Conservation (phyloP, 129 eudicot genomes). For the Chrysanthemum lavandulifolium region DNA sequence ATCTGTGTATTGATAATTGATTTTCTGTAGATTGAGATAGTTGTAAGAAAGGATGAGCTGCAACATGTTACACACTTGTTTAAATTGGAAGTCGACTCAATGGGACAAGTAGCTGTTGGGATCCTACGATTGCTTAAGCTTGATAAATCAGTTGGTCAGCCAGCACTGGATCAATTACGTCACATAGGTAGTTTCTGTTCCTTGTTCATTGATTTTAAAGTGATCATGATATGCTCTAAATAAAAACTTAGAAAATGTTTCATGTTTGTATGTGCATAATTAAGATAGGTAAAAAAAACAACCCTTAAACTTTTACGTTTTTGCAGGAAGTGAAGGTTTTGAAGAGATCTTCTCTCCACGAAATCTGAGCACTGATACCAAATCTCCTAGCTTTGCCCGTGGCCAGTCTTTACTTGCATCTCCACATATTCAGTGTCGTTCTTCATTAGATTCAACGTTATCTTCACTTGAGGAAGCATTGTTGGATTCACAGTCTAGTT, state of each 20-base stretch:
- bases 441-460: constrained; percentile 44
- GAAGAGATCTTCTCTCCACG: constrained; percentile 53
- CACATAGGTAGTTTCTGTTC: constrained; percentile 56
- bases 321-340: constrained; percentile 67
- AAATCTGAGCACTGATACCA: constrained; percentile 26
- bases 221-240: constrained; percentile 5
- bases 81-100: constrained; percentile 73
- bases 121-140: constrained; percentile 73
- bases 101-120: constrained; percentile 77
- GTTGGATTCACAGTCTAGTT: constrained; percentile 52
- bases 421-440: constrained; percentile 13
- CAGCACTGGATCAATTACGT: constrained; percentile 65
- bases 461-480: constrained; percentile 57
- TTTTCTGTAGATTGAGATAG: constrained; percentile 67
- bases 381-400: constrained; percentile 22
- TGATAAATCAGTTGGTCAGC: constrained; percentile 65
- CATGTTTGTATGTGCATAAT: background rate
- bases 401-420: constrained; percentile 35
- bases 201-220: background rate
- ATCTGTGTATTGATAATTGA: constrained; percentile 2
- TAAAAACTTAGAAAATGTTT: background rate
- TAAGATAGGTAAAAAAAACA: background rate
- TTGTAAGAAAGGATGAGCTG: constrained; percentile 73
- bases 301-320: background rate
- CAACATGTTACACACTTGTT: constrained; percentile 62